Base-by-base conservation (phyloP, 768 basidiomycete species). In the Auricularia sp. region DNA sequence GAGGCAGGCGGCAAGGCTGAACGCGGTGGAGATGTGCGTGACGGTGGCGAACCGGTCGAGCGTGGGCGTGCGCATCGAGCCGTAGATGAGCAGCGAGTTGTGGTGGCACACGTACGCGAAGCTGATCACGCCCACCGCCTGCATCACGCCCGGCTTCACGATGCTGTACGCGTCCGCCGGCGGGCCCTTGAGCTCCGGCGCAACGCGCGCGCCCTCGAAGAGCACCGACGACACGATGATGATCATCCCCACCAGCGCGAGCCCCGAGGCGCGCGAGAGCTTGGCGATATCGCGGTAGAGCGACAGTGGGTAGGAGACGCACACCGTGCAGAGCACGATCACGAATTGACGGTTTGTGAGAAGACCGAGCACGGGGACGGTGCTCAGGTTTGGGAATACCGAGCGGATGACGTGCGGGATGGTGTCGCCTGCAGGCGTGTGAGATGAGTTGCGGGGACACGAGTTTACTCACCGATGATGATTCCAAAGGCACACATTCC, bases 401-500 rank as follows among this genome's bases (percentile, higher is more conserved):
- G 84, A 91, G 64, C 87, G 87, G 69, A 98, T 85, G 73, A 98
- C 95, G 71, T 93, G 91, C 1, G 97, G 94, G 70, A 98, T 88
- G 8, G 96, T 96, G 76, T 99, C 97, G 67, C 97, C 39, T 42
- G 39, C 39, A 8, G 12, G 12, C 8, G 39, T 7, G 39, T 42
- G 39, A 42, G 39, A 7, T 7, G 8, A 42, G 39, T 14, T 42
- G 7, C 2, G 39, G 39, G 2, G 39, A 8, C 39, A 42, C 12
- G 39, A 14, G 39, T 42, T 7, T 7, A 14, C 39, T 7, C 12
- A 42, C 39, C 87, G 63, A 97, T 93, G 69, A 98, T 98, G 70
- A 98, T 96, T 35, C 93, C 92, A 73, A 98, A 98, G 0, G 96
- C 96, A 68, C 93, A 96, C 94, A 98, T 98, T 53, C 96, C 95